Conservation (phyloP, 345 rosid genomes). For the Eucalyptus decipiens region DNA sequence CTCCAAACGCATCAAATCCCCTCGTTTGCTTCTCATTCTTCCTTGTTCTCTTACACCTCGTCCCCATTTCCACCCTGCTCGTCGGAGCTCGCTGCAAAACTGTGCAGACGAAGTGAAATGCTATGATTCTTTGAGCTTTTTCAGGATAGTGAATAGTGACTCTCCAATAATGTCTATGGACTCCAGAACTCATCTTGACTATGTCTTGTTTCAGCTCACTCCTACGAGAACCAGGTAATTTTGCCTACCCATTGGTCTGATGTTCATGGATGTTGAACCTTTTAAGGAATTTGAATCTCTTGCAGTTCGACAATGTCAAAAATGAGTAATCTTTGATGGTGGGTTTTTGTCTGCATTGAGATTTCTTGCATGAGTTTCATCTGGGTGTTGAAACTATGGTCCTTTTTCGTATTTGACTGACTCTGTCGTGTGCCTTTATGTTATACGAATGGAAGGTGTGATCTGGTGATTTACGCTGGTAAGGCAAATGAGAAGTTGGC, state of each 20-base stretch:
- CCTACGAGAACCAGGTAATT: conserved; percentile 94
- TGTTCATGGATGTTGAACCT: neutral
- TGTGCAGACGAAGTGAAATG: neutral
- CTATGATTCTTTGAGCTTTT: neutral
- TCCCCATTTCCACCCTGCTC: neutral
- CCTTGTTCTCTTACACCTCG: neutral
- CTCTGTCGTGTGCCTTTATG: neutral
- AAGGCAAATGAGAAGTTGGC: conserved; percentile 77
- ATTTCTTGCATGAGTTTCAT: neutral
- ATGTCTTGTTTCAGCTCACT: conserved; percentile 90
- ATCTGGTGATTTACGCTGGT: conserved; percentile 71
- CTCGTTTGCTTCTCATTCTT: neutral
- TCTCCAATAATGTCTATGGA: conserved; percentile 37
- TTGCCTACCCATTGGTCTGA: neutral
- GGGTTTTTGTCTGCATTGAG: neutral
- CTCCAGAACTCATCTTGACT: conserved; percentile 65
- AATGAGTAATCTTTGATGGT: neutral
- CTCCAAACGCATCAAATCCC: neutral
- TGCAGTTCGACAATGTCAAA: neutral
- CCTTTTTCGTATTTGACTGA: neutral
- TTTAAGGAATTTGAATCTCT: neutral
- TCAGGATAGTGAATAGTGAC: neutral
- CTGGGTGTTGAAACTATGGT: neutral
- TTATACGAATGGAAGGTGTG: conserved; percentile 45
- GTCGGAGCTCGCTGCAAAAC: neutral